Evolutionary conservation across 371 early-diverging fungal genomes (phyloP).

Genomic region (Mucor racemosus): DNA sequence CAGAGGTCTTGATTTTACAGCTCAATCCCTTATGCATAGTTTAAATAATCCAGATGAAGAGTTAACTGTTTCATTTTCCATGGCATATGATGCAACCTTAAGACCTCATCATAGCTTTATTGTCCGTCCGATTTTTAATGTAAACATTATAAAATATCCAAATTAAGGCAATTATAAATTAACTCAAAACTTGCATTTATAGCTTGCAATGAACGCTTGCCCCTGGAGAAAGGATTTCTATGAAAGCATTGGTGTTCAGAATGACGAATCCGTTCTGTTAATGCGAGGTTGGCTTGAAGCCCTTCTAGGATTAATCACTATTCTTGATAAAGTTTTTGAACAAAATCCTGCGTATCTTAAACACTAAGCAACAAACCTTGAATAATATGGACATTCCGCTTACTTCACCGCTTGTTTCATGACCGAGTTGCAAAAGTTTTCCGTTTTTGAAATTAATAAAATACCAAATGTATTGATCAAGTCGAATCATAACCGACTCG

Average conservation of each 20-base stretch:
- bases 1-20: constrained; percentile 89
- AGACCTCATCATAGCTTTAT: constrained; percentile 82
- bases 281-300: constrained; percentile 77
- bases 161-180: background rate
- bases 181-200: background rate
- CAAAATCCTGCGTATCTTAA: constrained; percentile 42
- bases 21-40: constrained; percentile 76
- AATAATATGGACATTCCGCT: background rate
- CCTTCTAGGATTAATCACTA: constrained; percentile 66
- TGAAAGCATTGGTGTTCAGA: constrained; percentile 75
- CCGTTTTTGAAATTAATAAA: no score
- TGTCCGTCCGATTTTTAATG: constrained; percentile 81
- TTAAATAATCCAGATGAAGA: constrained; percentile 75
- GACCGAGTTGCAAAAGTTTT: no score
- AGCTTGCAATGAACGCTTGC: constrained; percentile 94
- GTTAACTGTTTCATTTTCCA: constrained; percentile 79
- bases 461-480: no score
- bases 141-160: constrained; percentile 33
- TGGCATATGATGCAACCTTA: constrained; percentile 83
- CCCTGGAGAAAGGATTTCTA: constrained; percentile 92
- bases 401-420: no score
- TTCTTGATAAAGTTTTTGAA: constrained; percentile 33
- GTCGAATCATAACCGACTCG: no score
- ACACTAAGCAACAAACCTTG: constrained; percentile 8
- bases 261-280: constrained; percentile 53